These are phyloP conservation scores for Chernovozyma aurita DNA, from an alignment of 1,139 yeast species.

Conservation along the genomic window DNA sequence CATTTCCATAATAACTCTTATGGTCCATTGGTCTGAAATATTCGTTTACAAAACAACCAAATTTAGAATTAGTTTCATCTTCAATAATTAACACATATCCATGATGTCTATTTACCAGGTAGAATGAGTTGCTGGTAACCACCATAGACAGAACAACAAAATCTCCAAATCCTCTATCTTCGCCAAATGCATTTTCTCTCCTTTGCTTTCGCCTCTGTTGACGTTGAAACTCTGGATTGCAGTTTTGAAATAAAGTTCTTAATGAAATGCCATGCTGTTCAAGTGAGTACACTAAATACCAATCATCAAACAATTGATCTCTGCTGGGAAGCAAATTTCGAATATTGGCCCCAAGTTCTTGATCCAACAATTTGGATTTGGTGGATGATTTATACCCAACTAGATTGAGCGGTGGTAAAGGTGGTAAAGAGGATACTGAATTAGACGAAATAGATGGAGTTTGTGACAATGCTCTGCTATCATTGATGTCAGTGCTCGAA, in stretches of 20 bases:
- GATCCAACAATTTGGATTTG: conserved; percentile 50
- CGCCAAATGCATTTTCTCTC: conserved; percentile 1
- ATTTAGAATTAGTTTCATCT: conserved; percentile 59
- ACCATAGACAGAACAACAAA: conserved; percentile 31
- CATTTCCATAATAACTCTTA: conserved; percentile 82
- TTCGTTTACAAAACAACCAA: conserved; percentile 86
- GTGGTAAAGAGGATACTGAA: conserved; percentile 20
- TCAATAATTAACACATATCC: conserved; percentile 71
- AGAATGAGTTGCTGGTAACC: conserved; percentile 14
- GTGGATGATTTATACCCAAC: conserved; percentile 58
- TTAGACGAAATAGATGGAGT: conserved; percentile 6
- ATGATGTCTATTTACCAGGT: conserved; percentile 33
- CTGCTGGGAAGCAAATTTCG: conserved; percentile 72
- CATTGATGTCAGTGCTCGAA: not conserved
- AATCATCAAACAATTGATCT: conserved; percentile 67
- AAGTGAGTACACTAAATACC: conserved; percentile 76
- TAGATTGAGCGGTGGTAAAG: conserved; percentile 28
- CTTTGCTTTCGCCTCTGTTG: conserved; percentile 16
- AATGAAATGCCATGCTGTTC: conserved; percentile 92
- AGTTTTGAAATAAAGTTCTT: conserved; percentile 59
- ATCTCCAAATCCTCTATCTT: conserved; percentile 36
- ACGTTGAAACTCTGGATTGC: conserved; percentile 30
- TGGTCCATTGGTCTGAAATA: conserved; percentile 65
- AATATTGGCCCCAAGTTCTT: conserved; percentile 67
- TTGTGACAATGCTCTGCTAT: not conserved